Conservation (phyloP, 1,139 yeast genomes). For the Debaryomyces sp. region DNA sequence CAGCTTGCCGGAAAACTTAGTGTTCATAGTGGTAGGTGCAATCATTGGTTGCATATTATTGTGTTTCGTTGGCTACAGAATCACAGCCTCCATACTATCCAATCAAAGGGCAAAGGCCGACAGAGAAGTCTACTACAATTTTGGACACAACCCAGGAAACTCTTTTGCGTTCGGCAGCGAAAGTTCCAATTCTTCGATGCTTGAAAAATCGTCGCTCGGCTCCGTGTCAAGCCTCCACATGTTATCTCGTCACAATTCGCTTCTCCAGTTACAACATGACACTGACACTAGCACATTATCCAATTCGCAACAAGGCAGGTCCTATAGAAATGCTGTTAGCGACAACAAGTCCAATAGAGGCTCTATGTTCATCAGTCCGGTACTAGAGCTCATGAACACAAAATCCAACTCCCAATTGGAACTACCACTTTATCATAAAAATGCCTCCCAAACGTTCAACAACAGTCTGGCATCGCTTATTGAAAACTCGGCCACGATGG, state of each 20-base stretch:
- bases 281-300: conserved; percentile 1
- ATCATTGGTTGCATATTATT: conserved; percentile 31
- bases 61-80: conserved; percentile 23
- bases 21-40: conserved; percentile 48
- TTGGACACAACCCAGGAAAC: conserved; percentile 9
- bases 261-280: conserved; percentile 6
- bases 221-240: conserved; percentile 14
- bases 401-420: conserved; percentile 18
- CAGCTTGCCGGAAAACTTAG: conserved; percentile 35
- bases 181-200: conserved; percentile 32
- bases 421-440: conserved; percentile 23
- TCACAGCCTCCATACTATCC: conserved; percentile 26
- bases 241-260: conserved; percentile 14
- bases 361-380: conserved; percentile 43
- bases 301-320: conserved; percentile 22
- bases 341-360: conserved; percentile 20
- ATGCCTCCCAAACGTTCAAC: conserved; percentile 3
- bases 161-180: conserved; percentile 2
- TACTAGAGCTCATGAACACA: conserved; percentile 22
- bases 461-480: conserved; percentile 1
- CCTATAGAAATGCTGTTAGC: conserved; percentile 24
- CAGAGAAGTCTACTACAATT: conserved; percentile 33
- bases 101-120: conserved; percentile 38
- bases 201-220: conserved; percentile 20
- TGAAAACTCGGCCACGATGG: not conserved